Evolutionary conservation across 106 monocot species (phyloP), one percentile per base, ranked within the genome.

Genomic region (Phalaenopsis equestris): DNA sequence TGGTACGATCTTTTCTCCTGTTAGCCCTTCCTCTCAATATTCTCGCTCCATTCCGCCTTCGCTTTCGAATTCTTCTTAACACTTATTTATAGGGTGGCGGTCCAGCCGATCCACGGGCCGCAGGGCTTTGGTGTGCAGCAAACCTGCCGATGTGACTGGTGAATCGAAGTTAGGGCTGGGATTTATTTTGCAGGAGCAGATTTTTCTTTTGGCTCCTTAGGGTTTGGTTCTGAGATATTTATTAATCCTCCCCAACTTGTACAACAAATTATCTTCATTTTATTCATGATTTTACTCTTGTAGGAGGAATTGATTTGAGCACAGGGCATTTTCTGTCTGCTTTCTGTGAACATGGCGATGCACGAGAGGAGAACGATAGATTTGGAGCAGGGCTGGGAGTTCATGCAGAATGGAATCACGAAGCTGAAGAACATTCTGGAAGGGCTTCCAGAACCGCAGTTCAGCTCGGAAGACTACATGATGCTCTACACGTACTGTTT

Each of bases 371-470:
- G 79, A 56, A 83, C 83, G 83, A 83, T 83, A 2, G 91, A 91
- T 82, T 81, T 93, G 78, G 93, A 96, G 82, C 87, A 93, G 72
- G 96, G 96, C 74, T 96, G 96, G 96, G 90, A 88, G 64, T 89
- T 93, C 83, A 90, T 96, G 91, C 90, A 91, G 81, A 92, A 91
- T 82, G 96, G 96, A 6, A 92, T 96, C 81, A 93, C 86, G 38
- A 93, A 96, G 86, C 77, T 96, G 86, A 96, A 93, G 89, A 84
- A 84, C 81, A 91, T 93, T 55, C 80, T 96, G n/a, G 96, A 93
- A 75, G 96, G 90, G 38, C 67, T 81, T 36, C 85, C 85, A 6
- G 96, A 93, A 76, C 49, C 85, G 2, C 93, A 89, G 56, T 96
- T 93, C 81, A 83, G 84, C 55, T 88, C 91, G 2, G 91, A 91